Evolutionary conservation across 257 asterid species (phyloP).

Genomic region (Fraxinus americana): DNA sequence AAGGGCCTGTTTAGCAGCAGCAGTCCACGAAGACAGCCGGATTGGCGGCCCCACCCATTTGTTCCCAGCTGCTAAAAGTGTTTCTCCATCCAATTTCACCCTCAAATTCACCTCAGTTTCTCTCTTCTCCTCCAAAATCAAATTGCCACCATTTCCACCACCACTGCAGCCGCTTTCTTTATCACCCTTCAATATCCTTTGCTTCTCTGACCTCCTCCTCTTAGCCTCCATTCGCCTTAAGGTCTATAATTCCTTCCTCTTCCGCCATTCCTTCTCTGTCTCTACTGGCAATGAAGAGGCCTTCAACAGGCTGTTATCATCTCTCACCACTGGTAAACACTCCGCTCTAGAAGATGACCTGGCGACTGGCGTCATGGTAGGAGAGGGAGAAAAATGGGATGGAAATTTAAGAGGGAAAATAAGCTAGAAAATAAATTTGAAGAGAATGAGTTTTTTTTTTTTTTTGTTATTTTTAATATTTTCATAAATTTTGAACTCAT

Average conservation of each 20-base stretch:
- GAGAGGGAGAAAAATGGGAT: too few species aligned
- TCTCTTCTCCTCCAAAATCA: conserved; percentile 56
- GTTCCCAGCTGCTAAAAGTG: conserved; percentile 42
- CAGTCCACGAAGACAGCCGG: conserved; percentile 37
- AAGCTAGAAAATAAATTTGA: too few species aligned
- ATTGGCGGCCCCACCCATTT: conserved; percentile 36
- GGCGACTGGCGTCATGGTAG: too few species aligned
- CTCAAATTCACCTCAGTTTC: conserved; percentile 65
- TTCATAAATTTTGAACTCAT: too few species aligned
- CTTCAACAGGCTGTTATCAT: conserved; percentile 58
- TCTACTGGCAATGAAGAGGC: conserved; percentile 90
- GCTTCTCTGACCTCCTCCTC: conserved; percentile 87
- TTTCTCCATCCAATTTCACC: conserved; percentile 60
- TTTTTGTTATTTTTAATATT: too few species aligned
- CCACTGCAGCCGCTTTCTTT: conserved; percentile 34
- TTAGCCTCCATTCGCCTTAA: conserved; percentile 94
- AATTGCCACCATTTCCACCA: conserved; percentile 35
- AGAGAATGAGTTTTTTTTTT: too few species aligned
- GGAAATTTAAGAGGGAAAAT: too few species aligned
- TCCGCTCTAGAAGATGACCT: conserved; percentile 83
- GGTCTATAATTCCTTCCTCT: conserved; percentile 85
- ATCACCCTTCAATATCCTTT: conserved; percentile 53
- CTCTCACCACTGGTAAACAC: conserved; percentile 64
- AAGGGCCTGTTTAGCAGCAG: conserved; percentile 28
- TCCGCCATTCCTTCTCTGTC: conserved; percentile 92